Base-by-base conservation (phyloP, 805 yeast species). In the Metschnikowia orientalis region DNA sequence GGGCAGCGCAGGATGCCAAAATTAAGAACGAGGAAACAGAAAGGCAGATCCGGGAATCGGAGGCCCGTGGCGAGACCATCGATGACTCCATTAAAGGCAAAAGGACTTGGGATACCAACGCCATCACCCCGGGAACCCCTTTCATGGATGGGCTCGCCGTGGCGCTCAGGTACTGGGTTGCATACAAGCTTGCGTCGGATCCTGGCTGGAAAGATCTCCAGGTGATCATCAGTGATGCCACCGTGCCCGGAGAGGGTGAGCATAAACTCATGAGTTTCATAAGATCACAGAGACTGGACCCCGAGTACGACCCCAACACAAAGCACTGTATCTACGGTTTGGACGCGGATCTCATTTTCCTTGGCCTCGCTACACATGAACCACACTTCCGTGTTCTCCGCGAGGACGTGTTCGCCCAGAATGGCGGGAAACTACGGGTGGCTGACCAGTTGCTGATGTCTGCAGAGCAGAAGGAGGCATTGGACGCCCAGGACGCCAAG, bases 201-300 rank as follows among this genome's bases (percentile, higher is more conserved):
- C 95, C 96, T 2, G 95, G 94, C 20, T 92, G 98, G 98, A 79
- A 79, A 27, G 72, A 81, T 38, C 62, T 90, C 29, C 92, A 92
- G 58, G 88, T 92, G 5, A 83, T 92, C 15, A 81, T 92, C 28
- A 82, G 95, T 51, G 99, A 90, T 56, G 95, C 96, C 18, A 80
- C 95, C 0, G 97, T 90, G 9, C 98, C 99, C 1, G 99, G 99
- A 42, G 99, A 92, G 70, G 99, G 99, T 55, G 99, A 92, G 59
- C 99, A 92, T 65, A 92, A 92, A 58, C 81, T 92, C 48, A 92
- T 92, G 98, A 88, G 83, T 50, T 92, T 89, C 55, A 83, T 92
- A 37, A 76, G 99, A 51, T 75, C 85, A 25, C 97, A 89, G 56
- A 71, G 97, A 47, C 74, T 82, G 24, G 92, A 84, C 47, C 85